Evolutionary conservation across 306 rosid genomes (phyloP), one percentile per base, ranked within the genome.

Genomic region (Lathyrus oleraceus): DNA sequence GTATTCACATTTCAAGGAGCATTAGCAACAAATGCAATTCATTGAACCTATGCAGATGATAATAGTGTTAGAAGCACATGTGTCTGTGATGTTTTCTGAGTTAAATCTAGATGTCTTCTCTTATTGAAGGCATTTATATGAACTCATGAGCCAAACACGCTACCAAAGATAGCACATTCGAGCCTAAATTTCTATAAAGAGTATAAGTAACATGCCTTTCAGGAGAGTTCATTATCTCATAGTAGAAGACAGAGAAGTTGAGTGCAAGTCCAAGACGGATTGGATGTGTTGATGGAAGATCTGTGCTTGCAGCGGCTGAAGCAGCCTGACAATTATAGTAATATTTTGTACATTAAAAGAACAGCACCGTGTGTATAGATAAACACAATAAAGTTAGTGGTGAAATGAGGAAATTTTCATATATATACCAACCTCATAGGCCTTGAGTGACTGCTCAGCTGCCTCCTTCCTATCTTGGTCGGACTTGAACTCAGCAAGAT

Each of bases 211-310:
- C 61, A 23, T 74, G 88, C 98, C 96, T 90, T 71, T 89, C 96
- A 23, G 96, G 96, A 54, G 98, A 92, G 80, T 90, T 92, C 91
- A 92, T 67, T 52, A 92, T 92, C 86, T 92, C 98, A 71, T 90
- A 90, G 86, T 92, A 85, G 74, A 90, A 92, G 71, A 92, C 98
- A 75, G 98, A 89, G 72, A 89, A 92, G 87, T 92, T 92, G 79
- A 92, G 96, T 59, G 98, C 98, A 80, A 92, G 92, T 53, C 98
- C 98, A 71, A 89, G 98, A 81, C 96, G 96, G 73, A 92, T 88
- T 20, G 98, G 96, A 75, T 92, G 98, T 61, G 96, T 92, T 38
- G 98, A 86, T 61, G 92, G 91, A 53, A 92, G 98, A 71, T 90
- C 96, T 16, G 89, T 79, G 82, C 70, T 92, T 61, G 98, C 98